phyloP scores from a whole-genome alignment of 2,329 filamentous ascomycete genomes.

The Purpureocillium takamizusanense region DNA sequence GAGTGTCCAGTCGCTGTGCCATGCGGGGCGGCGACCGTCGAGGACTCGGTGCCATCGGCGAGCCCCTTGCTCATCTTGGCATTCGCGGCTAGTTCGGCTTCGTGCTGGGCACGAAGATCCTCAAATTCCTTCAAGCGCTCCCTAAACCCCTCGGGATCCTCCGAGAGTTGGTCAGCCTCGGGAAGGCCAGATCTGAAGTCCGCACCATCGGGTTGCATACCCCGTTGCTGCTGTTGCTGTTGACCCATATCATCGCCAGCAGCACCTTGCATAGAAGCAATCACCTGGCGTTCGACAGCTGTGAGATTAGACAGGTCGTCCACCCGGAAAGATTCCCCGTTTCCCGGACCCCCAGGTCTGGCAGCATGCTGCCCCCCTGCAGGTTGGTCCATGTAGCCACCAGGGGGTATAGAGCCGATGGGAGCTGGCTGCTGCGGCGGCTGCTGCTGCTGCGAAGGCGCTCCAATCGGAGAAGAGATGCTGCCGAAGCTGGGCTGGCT shows the following conservation, averaged over 20 bases:
- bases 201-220: slow-evolving; percentile 25
- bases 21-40: slow-evolving; percentile 5
- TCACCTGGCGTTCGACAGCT: slow-evolving; percentile 42
- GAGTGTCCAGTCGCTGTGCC: slow-evolving; percentile 2
- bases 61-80: neutral
- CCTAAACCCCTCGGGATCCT: slow-evolving; percentile 50
- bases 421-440: slow-evolving; percentile 5
- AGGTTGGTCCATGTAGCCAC: slow-evolving; percentile 62
- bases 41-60: neutral
- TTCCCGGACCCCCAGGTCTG: slow-evolving; percentile 18
- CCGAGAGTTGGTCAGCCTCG: slow-evolving; percentile 37
- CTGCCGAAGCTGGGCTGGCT: slow-evolving; percentile 95
- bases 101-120: slow-evolving; percentile 63
- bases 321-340: slow-evolving; percentile 50
- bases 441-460: slow-evolving; percentile 33
- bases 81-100: slow-evolving; percentile 37
- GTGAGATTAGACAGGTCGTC: slow-evolving; percentile 66
- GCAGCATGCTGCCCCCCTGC: slow-evolving; percentile 16
- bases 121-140: slow-evolving; percentile 81
- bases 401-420: slow-evolving; percentile 45
- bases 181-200: slow-evolving; percentile 39
- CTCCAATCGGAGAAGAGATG: slow-evolving; percentile 76
- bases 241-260: neutral
- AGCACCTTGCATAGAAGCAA: slow-evolving; percentile 27
- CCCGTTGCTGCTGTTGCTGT: slow-evolving; percentile 10